A percentile compares a stretch with the other conserved stretches of the same genome.
These are phyloP conservation scores for Linnemannia zychae DNA, from an alignment of 192 early-diverging fungal genomes.

Conservation along the genomic window DNA sequence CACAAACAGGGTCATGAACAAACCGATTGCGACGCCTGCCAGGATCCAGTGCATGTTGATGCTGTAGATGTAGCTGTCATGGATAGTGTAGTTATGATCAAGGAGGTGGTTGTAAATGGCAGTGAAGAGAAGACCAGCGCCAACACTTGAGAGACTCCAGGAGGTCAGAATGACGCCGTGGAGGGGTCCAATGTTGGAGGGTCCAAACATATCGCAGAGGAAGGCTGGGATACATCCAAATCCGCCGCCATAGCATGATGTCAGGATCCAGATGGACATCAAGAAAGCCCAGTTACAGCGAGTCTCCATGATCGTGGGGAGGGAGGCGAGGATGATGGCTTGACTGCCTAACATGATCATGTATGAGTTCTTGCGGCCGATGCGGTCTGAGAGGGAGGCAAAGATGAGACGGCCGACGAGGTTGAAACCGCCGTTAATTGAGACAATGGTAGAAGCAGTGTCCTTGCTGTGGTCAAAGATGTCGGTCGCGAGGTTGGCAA, in stretches of 20 bases:
- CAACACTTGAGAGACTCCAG: conserved; percentile 80
- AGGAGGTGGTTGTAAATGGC: conserved; percentile 66
- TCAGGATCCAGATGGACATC: conserved; percentile 71
- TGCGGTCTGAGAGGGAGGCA: conserved; percentile 70
- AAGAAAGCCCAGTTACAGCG: conserved; percentile 70
- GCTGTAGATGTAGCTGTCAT: conserved; percentile 66
- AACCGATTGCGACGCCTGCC: conserved; percentile 66
- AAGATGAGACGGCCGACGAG: conserved; percentile 66
- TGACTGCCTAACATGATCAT: conserved; percentile 72
- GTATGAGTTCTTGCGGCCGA: conserved; percentile 76
- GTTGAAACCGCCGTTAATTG: conserved; percentile 74
- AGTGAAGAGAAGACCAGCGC: conserved; percentile 81
- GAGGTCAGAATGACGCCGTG: conserved; percentile 84
- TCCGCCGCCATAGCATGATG: conserved; percentile 81
- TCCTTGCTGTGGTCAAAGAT: conserved; percentile 63
- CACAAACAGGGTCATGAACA: conserved; percentile 70
- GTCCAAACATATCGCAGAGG: conserved; percentile 83
- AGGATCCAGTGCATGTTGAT: conserved; percentile 83
- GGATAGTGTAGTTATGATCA: conserved; percentile 60
- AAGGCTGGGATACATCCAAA: conserved; percentile 83
- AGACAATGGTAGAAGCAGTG: conserved; percentile 66
- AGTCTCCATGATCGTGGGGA: conserved; percentile 65
- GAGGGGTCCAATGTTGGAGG: conserved; percentile 77
- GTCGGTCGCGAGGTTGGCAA: conserved; percentile 66
- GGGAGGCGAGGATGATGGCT: conserved; percentile 68